Evolutionary conservation across 1,284 basidiomycete genomes (phyloP).

Genomic region (Heterobasidion occidentale): DNA sequence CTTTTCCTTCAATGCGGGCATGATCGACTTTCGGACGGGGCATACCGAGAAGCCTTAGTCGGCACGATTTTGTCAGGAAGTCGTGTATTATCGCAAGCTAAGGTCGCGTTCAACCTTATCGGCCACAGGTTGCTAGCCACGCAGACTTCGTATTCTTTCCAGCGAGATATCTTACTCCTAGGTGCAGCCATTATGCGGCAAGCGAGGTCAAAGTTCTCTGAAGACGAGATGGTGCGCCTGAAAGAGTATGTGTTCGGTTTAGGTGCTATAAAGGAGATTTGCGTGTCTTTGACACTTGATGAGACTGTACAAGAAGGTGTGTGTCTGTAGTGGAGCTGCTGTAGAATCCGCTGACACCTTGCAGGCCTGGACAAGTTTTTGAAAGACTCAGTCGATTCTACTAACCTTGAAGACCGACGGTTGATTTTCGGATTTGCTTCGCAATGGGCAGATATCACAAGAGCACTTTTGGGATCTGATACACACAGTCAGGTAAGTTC

Average conservation of each 20-base stretch:
- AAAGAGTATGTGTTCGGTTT: constrained; percentile 32
- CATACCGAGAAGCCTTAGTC: constrained; percentile 5
- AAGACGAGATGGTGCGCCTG: constrained; percentile 23
- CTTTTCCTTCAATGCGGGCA: constrained; percentile 11
- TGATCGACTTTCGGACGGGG: constrained; percentile 5
- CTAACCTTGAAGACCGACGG: constrained; percentile 16
- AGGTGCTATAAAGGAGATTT: constrained; percentile 21
- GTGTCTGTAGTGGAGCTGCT: constrained; percentile 14
- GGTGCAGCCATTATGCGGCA: constrained; percentile 7
- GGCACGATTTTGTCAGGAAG: background rate
- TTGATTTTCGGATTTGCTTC: constrained; percentile 21
- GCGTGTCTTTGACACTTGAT: constrained; percentile 16
- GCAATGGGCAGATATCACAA: constrained; percentile 22
- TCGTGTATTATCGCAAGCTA: constrained; percentile 3
- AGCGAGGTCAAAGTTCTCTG: constrained; percentile 18
- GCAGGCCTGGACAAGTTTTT: constrained; percentile 26
- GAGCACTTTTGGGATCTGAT: constrained; percentile 6
- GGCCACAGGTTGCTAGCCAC: constrained; percentile 3
- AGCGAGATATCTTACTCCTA: constrained; percentile 2
- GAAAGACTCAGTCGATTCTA: constrained; percentile 14
- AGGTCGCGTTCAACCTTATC: constrained; percentile 7
- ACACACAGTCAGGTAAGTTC: constrained; percentile 12
- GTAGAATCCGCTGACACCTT: constrained; percentile 14
- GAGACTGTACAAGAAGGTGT: constrained; percentile 5
- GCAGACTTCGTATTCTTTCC: background rate